Evolutionary conservation across 805 yeast species (phyloP).

Genomic region (Starmerella ratchasimensis): DNA sequence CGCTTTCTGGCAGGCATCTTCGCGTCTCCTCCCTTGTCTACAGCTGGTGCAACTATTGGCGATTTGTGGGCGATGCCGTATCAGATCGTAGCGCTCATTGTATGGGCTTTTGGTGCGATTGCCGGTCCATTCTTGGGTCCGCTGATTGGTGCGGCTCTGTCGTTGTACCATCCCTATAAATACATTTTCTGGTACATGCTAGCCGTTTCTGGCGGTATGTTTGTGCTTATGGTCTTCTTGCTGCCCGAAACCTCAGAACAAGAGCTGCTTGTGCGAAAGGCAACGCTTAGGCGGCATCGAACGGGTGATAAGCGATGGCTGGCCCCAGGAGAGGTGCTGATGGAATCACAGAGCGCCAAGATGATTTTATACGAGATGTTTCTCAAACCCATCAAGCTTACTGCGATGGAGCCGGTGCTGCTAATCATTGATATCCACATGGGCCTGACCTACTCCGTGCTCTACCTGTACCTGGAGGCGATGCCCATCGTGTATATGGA

Average conservation of each 20-base stretch:
- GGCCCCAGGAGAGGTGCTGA: slow-evolving; percentile 15
- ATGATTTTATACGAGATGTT: slow-evolving; percentile 15
- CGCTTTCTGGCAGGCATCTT: slow-evolving; percentile 43
- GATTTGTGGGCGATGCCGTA: slow-evolving; percentile 35
- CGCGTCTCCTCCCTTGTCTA: slow-evolving; percentile 43
- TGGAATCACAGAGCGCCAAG: background rate
- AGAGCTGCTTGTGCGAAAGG: slow-evolving; percentile 37
- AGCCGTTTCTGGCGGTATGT: slow-evolving; percentile 29
- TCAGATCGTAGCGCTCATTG: slow-evolving; percentile 35
- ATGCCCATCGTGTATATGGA: slow-evolving; percentile 43
- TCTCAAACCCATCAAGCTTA: slow-evolving; percentile 33
- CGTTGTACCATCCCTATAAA: slow-evolving; percentile 37
- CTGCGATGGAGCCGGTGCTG: slow-evolving; percentile 44
- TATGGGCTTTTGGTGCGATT: slow-evolving; percentile 43
- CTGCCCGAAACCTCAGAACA: slow-evolving; percentile 39
- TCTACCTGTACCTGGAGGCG: slow-evolving; percentile 48
- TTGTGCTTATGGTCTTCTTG: slow-evolving; percentile 28
- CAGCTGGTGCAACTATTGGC: slow-evolving; percentile 45
- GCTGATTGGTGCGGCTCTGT: slow-evolving; percentile 39
- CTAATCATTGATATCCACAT: slow-evolving; percentile 38
- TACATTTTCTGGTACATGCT: slow-evolving; percentile 42
- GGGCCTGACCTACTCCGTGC: slow-evolving; percentile 38
- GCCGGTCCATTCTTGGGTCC: slow-evolving; percentile 48
- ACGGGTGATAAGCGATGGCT: slow-evolving; percentile 24
- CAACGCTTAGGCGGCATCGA: slow-evolving; percentile 33